Percentiles rank a stretch among this genome's conserved stretches.
phyloP scores from a whole-genome alignment of 2,329 filamentous ascomycete genomes.

The Epichloe sp. region DNA sequence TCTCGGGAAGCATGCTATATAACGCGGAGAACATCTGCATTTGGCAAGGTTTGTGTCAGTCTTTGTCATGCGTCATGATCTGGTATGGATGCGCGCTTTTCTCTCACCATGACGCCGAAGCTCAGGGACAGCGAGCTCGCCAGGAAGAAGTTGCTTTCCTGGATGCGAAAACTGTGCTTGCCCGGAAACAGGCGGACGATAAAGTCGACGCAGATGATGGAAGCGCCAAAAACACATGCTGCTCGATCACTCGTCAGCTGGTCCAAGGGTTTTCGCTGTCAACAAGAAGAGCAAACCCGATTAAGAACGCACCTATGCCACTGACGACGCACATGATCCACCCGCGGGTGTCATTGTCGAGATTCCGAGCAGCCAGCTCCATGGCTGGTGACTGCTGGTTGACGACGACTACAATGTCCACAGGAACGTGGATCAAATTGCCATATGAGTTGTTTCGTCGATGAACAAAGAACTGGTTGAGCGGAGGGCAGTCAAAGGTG shows the following conservation, averaged over 20 bases:
- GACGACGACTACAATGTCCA: not conserved
- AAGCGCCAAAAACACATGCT: slow-evolving; percentile 62
- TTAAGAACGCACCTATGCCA: slow-evolving; percentile 45
- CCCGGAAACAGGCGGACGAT: slow-evolving; percentile 60
- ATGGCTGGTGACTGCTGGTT: slow-evolving; percentile 17
- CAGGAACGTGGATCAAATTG: not conserved
- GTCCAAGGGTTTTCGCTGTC: slow-evolving; percentile 8
- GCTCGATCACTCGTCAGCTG: slow-evolving; percentile 2
- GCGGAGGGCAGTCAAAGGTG: not conserved
- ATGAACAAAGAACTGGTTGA: not conserved
- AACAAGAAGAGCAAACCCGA: not conserved
- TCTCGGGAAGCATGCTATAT: slow-evolving; percentile 84
- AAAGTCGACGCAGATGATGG: slow-evolving; percentile 77
- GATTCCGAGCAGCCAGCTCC: slow-evolving; percentile 20
- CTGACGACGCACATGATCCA: slow-evolving; percentile 90
- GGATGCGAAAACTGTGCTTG: slow-evolving; percentile 68
- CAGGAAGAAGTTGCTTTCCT: slow-evolving; percentile 79
- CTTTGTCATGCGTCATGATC: not conserved
- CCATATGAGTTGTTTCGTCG: not conserved
- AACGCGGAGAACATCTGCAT: slow-evolving; percentile 75
- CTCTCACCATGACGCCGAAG: slow-evolving; percentile 81
- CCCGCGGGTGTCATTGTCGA: slow-evolving; percentile 74
- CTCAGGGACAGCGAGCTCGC: slow-evolving; percentile 82
- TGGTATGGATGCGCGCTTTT: not conserved
- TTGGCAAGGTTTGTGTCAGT: not conserved